phyloP scores from a whole-genome alignment of 768 basidiomycete genomes.

The Cytidiella melzeri region DNA sequence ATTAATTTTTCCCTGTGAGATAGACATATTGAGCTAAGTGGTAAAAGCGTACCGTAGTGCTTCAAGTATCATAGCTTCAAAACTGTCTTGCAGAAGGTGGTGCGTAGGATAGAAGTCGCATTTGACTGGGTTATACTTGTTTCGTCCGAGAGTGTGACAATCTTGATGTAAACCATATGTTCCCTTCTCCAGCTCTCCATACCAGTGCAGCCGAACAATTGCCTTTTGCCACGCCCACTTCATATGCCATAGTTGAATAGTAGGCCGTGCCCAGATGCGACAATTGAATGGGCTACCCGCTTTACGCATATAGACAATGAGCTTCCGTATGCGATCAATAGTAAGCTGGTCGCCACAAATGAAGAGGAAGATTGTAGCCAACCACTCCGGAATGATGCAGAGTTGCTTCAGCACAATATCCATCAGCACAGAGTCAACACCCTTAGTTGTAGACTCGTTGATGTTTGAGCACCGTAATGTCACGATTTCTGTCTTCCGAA shows the following conservation, averaged over 20 bases:
- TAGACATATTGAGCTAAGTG: too few relatives aligned
- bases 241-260: too few relatives aligned
- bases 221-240: too few relatives aligned
- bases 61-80: neutral
- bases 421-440: neutral
- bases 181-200: neutral
- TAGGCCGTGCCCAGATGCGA: too few relatives aligned
- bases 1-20: too few relatives aligned
- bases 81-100: neutral
- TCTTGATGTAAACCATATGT: neutral
- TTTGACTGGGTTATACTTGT: neutral
- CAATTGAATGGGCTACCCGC: too few relatives aligned
- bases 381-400: neutral
- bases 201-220: too few relatives aligned
- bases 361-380: neutral
- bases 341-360: neutral
- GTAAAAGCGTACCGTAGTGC: neutral
- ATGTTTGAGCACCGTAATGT: neutral
- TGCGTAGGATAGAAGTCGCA: conserved; percentile 3
- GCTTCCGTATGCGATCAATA: neutral
- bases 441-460: neutral
- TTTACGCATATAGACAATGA: too few relatives aligned
- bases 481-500: neutral
- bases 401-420: neutral
- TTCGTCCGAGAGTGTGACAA: neutral